Conservation (phyloP, 2,329 filamentous ascomycete genomes). For the Chrysoporthe deuterocubensis region DNA sequence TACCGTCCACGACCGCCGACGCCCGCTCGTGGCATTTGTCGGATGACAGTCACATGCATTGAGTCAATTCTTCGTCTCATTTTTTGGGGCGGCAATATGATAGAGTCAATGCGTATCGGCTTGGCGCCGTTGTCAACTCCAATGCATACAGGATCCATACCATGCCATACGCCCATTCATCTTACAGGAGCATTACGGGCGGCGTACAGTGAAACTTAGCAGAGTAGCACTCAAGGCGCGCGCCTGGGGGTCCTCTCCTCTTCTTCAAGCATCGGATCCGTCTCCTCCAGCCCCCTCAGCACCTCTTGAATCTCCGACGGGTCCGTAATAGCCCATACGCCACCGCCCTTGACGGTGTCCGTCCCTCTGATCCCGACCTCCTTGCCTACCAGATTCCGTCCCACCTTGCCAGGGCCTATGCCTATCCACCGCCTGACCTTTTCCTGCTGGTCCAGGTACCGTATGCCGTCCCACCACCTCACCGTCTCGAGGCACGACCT, state of each 20-base stretch:
- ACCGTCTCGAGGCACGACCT: conserved; percentile 90
- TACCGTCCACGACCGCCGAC: no score
- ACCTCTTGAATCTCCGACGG: conserved; percentile 76
- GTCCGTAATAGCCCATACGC: conserved; percentile 89
- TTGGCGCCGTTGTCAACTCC: no score
- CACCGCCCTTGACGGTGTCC: conserved; percentile 82
- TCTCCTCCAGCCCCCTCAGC: conserved; percentile 67
- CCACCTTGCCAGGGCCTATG: conserved; percentile 92
- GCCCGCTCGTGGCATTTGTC: no score
- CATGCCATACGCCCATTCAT: no score
- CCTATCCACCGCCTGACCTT: conserved; percentile 86
- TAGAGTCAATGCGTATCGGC: neutral
- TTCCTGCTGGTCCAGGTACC: conserved; percentile 82
- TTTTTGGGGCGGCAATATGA: neutral
- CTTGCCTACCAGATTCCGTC: conserved; percentile 90
- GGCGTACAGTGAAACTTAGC: neutral
- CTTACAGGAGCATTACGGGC: no score
- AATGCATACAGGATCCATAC: neutral
- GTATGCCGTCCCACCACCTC: conserved; percentile 91
- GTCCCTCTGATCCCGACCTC: conserved; percentile 86
- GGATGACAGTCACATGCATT: no score
- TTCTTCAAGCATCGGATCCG: conserved; percentile 56
- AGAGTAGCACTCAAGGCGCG: conserved; percentile 15
- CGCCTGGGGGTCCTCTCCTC: conserved; percentile 40
- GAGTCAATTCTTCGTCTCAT: neutral